These are phyloP conservation scores for Cutaneotrichosporon cutaneum DNA, from an alignment of 1,284 basidiomycete genomes.

Conservation along the genomic window DNA sequence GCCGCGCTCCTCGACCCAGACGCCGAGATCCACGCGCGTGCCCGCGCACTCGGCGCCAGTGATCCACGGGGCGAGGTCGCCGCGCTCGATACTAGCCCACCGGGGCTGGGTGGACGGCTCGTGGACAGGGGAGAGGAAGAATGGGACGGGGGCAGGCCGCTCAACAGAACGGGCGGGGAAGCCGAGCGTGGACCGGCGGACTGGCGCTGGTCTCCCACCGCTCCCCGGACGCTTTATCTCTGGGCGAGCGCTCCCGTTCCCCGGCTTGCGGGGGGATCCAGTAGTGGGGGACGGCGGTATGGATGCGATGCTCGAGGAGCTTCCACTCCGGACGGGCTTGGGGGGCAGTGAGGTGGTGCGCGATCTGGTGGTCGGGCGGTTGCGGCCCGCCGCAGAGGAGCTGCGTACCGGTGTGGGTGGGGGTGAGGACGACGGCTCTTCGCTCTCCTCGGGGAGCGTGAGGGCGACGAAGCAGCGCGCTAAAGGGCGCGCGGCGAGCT, in stretches of 20 bases:
- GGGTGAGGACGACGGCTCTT: neutral
- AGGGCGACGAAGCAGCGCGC: slow-evolving; percentile 42
- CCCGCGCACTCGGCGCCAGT: slow-evolving; percentile 29
- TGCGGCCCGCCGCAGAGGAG: neutral
- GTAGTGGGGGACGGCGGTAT: neutral
- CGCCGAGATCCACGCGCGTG: slow-evolving; percentile 32
- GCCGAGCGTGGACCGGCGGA: slow-evolving; percentile 20
- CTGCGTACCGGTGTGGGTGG: slow-evolving; percentile 2
- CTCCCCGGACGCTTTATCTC: neutral
- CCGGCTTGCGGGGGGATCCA: neutral
- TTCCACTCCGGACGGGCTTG: slow-evolving; percentile 5
- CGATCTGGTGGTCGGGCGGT: neutral
- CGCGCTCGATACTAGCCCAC: slow-evolving; percentile 37
- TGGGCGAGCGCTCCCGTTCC: slow-evolving; percentile 9
- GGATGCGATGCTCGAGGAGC: neutral
- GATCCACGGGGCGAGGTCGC: slow-evolving; percentile 51
- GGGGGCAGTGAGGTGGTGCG: slow-evolving; percentile 21
- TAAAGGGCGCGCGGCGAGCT: slow-evolving; percentile 23
- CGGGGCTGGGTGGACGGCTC: slow-evolving; percentile 46
- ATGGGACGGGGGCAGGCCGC: slow-evolving; percentile 32
- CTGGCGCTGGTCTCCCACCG: neutral
- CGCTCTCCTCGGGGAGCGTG: slow-evolving; percentile 23
- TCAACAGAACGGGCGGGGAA: neutral
- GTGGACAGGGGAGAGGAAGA: slow-evolving; percentile 52
- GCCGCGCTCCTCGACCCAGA: slow-evolving; percentile 42